Evolutionary conservation across 768 basidiomycete genomes (phyloP).

Genomic region (Leccinum subgranulosum): DNA sequence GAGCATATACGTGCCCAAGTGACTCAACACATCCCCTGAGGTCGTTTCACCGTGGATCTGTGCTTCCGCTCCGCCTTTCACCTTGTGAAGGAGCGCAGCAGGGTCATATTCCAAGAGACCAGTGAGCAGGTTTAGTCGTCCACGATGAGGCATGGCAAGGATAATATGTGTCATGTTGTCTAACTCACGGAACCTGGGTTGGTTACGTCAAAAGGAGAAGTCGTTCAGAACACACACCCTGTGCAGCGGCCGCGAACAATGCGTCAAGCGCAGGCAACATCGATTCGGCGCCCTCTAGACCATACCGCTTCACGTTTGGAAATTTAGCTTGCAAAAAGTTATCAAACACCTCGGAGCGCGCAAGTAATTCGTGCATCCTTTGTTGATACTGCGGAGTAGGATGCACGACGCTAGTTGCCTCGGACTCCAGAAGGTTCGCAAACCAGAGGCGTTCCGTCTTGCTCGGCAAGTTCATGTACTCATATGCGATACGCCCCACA

Average conservation of each 20-base stretch:
- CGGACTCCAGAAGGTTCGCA: conserved; percentile 74
- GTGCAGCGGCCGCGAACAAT: conserved; percentile 65
- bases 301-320: conserved; percentile 84
- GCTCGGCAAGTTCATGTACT: conserved; percentile 87
- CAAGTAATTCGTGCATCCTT: conserved; percentile 66
- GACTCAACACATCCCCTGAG: conserved; percentile 86
- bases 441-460: conserved; percentile 90
- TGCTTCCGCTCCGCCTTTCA: conserved; percentile 73
- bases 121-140: conserved; percentile 81
- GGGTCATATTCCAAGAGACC: conserved; percentile 69
- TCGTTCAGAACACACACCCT: conserved; percentile 36
- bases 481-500: conserved; percentile 84
- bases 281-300: conserved; percentile 89
- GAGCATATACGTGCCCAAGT: conserved; percentile 52
- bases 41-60: conserved; percentile 58
- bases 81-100: conserved; percentile 78
- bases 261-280: conserved; percentile 88
- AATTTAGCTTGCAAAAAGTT: conserved; percentile 85
- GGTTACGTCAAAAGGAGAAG: background rate
- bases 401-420: conserved; percentile 30
- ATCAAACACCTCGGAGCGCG: conserved; percentile 78
- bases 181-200: conserved; percentile 16
- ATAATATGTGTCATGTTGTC: conserved; percentile 71
- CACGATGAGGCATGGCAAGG: conserved; percentile 85
- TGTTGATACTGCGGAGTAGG: conserved; percentile 40